A percentile compares a stretch with the other conserved stretches of the same genome.
phyloP scores from a whole-genome alignment of 345 rosid genomes.

The Ricinus communis region DNA sequence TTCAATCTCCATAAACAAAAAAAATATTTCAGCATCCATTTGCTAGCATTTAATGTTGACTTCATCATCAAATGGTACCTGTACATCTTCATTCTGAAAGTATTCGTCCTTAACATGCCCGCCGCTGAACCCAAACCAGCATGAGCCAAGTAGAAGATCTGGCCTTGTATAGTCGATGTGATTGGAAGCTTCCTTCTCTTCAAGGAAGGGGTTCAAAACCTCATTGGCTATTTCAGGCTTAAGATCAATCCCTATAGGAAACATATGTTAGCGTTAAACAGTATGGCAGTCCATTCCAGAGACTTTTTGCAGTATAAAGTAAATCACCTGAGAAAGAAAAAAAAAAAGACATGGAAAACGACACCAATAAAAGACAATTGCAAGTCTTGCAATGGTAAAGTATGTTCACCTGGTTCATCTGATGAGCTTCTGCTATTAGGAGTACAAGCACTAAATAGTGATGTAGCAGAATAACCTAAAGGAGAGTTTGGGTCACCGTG shows the following conservation, averaged over 20 bases:
- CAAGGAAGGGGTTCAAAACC: conserved; percentile 33
- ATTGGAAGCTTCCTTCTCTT: conserved; percentile 32
- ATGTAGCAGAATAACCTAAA: conserved; percentile 56
- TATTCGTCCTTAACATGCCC: conserved; percentile 48
- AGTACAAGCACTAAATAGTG: conserved; percentile 50
- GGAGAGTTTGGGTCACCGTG: conserved; percentile 58
- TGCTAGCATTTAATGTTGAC: conserved; percentile 50
- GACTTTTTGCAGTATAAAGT: conserved; percentile 1
- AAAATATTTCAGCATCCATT: conserved; percentile 42
- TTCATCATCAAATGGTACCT: conserved; percentile 68
- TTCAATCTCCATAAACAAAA: conserved; percentile 4
- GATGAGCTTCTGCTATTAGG: conserved; percentile 54
- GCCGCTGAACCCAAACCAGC: conserved; percentile 64
- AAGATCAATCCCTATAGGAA: conserved; percentile 32
- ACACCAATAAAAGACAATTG: neutral
- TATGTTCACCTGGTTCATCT: conserved; percentile 63
- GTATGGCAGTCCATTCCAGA: neutral
- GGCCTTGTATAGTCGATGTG: conserved; percentile 42
- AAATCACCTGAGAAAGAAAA: conserved; percentile 12
- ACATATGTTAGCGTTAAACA: neutral
- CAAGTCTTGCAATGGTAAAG: conserved; percentile 4
- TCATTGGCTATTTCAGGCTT: conserved; percentile 45
- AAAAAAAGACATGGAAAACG: neutral
- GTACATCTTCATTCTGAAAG: conserved; percentile 54
- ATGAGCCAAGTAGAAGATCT: conserved; percentile 68